Evolutionary conservation across 768 basidiomycete genomes (phyloP), one percentile per base, ranked within the genome.

Genomic region (Agrocybe chaxingu): DNA sequence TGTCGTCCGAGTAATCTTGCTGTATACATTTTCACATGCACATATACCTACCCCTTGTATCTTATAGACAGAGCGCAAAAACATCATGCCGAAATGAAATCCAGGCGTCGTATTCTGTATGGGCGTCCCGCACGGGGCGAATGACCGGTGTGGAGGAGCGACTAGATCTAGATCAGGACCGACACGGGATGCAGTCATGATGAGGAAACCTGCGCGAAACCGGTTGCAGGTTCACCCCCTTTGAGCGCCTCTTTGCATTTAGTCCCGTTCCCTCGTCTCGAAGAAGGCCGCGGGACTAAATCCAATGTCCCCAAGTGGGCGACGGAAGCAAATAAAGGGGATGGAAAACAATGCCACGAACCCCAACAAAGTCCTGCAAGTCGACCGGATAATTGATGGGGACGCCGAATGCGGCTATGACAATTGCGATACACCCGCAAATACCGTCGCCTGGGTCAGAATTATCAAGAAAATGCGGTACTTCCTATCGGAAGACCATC

Each of bases 311-410:
- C 66, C 51, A 59, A 61, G 45, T 53, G 66, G 47, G 60, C 45
- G 61, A 60, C 66, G 68, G 68, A 70, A 70, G 66, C 57, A 70
- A 68, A 70, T 59, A 55, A 58, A 36, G 65, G 19, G 45, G 36
- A 49, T 58, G 58, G 44, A 51, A 53, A 63, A 64, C 61, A 63
- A 57, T 37, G 39, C 44, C 44, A 57, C 41, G 48, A 50, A 39
- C 7, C 29, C 30, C 38, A 44, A 50, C 50, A 52, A 44, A 46
- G 49, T n/a, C 36, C 11, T 37, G 16, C 16, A 11, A 37, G 24
- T 24, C 24, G 24, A 24, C 24, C 24, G 24, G 24, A 37, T 37
- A 37, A 11, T 37, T 37, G 36, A 37, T 37, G 36, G 11, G 11
- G 36, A 16, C 16, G 11, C 36, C 36, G 11, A 37, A 37, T 37